These are phyloP conservation scores for Rhizopogon rudus DNA, from an alignment of 768 basidiomycete species.

Conservation along the genomic window DNA sequence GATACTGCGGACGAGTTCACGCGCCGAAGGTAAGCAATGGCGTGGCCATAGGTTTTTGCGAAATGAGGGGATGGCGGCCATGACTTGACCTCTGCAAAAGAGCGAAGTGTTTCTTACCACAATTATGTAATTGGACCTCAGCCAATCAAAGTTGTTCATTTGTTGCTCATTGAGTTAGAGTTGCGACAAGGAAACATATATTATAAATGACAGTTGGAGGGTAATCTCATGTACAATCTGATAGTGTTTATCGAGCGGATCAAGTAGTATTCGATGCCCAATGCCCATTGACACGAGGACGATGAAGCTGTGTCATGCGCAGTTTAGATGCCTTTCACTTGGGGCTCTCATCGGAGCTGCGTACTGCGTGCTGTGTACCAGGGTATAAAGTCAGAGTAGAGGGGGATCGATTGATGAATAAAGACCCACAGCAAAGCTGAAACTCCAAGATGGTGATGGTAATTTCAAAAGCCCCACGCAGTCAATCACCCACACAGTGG, in stretches of 20 bases:
- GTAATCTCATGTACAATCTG: no score
- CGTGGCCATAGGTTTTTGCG: neutral
- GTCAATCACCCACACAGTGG: constrained; percentile 8
- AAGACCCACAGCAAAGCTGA: neutral
- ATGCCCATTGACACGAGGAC: neutral
- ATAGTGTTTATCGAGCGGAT: no score
- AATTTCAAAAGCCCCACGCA: constrained; percentile 1
- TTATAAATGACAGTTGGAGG: no score
- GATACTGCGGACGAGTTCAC: constrained; percentile 15
- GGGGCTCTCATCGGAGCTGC: neutral
- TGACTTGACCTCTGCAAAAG: neutral
- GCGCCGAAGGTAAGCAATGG: neutral
- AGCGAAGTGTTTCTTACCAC: no score
- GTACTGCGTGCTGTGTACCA: neutral
- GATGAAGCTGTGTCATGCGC: neutral
- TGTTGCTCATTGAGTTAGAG: no score
- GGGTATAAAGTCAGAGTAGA: neutral
- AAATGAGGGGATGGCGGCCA: neutral
- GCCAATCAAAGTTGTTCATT: no score
- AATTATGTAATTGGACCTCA: no score
- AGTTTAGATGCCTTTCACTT: neutral
- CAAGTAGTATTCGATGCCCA: neutral
- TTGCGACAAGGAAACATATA: no score
- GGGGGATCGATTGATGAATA: neutral
- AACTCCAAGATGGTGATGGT: constrained; percentile 1